Evolutionary conservation across 1,284 basidiomycete species (phyloP).

Genomic region (Anthracocystis walkeri): DNA sequence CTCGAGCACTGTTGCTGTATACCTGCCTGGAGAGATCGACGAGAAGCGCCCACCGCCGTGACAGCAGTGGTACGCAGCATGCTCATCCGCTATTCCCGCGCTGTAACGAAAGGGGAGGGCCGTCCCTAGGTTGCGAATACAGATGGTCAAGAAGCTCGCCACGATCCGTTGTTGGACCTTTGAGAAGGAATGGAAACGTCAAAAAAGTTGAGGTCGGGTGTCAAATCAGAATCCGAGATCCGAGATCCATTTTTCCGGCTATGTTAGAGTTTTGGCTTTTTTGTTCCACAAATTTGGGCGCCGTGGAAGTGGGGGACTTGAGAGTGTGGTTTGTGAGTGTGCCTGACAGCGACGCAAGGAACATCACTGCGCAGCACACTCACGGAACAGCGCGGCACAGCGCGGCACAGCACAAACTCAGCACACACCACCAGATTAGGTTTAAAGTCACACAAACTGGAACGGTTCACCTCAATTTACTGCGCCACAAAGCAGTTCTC

Average conservation of each 20-base stretch:
- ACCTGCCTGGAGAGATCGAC: conserved; percentile 14
- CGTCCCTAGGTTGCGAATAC: too few relatives aligned
- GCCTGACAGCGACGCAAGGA: not conserved
- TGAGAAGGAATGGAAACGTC: conserved; percentile 3
- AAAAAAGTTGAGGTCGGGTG: not conserved
- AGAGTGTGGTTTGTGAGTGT: not conserved
- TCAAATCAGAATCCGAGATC: conserved; percentile 1
- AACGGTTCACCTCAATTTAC: not conserved
- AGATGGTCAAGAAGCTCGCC: not conserved
- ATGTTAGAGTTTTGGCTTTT: not conserved
- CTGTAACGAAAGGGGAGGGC: not conserved
- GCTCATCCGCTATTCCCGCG: not conserved
- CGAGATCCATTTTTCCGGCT: not conserved
- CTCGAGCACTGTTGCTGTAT: not conserved
- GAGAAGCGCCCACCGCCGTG: conserved; percentile 24
- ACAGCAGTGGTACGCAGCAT: conserved; percentile 29
- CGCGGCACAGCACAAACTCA: conserved; percentile 9
- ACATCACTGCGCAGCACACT: not conserved
- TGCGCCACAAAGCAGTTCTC: too few relatives aligned
- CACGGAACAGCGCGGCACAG: conserved; percentile 1
- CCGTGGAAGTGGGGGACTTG: not conserved
- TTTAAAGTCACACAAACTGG: not conserved
- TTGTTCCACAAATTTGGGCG: not conserved
- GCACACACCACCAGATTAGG: conserved; percentile 2
- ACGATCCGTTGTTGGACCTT: too few relatives aligned